A percentile compares a stretch with the other conserved stretches of the same genome.
phyloP scores from a whole-genome alignment of 2,329 filamentous ascomycete genomes.

The Neofusicoccum ribis region DNA sequence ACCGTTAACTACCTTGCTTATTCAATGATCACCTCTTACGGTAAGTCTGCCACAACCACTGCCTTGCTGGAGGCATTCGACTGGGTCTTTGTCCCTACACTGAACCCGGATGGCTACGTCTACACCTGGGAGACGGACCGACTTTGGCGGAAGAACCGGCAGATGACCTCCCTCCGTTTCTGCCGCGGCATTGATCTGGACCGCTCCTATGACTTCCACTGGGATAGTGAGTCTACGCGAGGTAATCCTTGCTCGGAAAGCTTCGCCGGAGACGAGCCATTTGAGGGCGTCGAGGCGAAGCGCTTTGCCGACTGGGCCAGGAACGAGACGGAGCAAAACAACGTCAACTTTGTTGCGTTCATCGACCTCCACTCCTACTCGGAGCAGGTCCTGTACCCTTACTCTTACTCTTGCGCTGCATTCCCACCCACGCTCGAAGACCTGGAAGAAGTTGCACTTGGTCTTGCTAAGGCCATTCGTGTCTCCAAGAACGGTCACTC shows the following conservation, averaged over 20 bases:
- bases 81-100: slow-evolving; percentile 80
- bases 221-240: slow-evolving; percentile 65
- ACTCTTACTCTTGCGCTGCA: slow-evolving; percentile 76
- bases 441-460: slow-evolving; percentile 83
- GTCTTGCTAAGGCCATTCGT: slow-evolving; percentile 85
- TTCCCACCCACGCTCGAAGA: slow-evolving; percentile 87
- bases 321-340: slow-evolving; percentile 70
- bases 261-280: slow-evolving; percentile 80
- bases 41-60: slow-evolving; percentile 68
- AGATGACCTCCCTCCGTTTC: slow-evolving; percentile 77
- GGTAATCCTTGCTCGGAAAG: slow-evolving; percentile 88
- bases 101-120: slow-evolving; percentile 92
- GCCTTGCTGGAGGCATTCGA: slow-evolving; percentile 82
- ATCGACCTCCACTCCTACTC: slow-evolving; percentile 94
- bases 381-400: slow-evolving; percentile 91
- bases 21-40: slow-evolving; percentile 80
- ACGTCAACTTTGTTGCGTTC: slow-evolving; percentile 77
- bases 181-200: slow-evolving; percentile 90
- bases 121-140: slow-evolving; percentile 92
- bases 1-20: slow-evolving; percentile 91
- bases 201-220: slow-evolving; percentile 80
- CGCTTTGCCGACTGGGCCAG: slow-evolving; percentile 78
- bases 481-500: slow-evolving; percentile 68
- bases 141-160: slow-evolving; percentile 92
- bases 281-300: slow-evolving; percentile 78